Base-by-base conservation (phyloP, 225 moss, liverwort and hornwort species). In the Climacium dendroides region DNA sequence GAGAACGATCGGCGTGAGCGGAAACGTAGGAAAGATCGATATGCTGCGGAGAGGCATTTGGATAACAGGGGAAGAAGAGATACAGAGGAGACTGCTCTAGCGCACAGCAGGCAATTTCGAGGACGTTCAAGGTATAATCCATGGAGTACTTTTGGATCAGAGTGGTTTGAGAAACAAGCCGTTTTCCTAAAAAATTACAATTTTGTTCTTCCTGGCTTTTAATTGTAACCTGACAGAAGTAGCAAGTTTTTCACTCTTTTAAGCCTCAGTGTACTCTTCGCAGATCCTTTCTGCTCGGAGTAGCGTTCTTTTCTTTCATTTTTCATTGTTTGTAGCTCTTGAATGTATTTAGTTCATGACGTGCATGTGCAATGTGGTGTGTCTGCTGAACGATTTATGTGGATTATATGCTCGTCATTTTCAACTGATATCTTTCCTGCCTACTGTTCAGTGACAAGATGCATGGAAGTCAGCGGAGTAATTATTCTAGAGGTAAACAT, bases 1-100 rank as follows among this genome's bases (percentile, higher is more conserved):
- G 95, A 93, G 73, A 94, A 92, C 71, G 92, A 94, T 90, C 90
- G 94, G 65, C 95, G 92, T 81, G 98, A 92, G 65, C 91, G 96
- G 70, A 98, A 98, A 89, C 91, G 96, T 92, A 93, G 98, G 84
- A 98, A 95, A 91, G 96, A 94, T 75, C 94, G 98, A 80, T 96
- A 95, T 82, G 89, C 94, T 88, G 88, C 90, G 39, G 98, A 98
- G 92, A 94, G 98, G 89, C 96, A 90, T 67, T 87, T 87, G 55
- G 93, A 88, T 89, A 90, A 90, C 83, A 90, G 79, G 87, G 96
- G 92, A 62, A 93, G 95, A 85, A 93, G 94, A 78, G 92, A 87
- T 81, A 82, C 87, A 57, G 87, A 90, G n/a, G 89, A 93, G 79
- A 78, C 78, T 61, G 89, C 89, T 79, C 74, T 87, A 85, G 87